phyloP scores from a whole-genome alignment of 192 early-diverging fungal species.

The Gamsiella multidivaricata region DNA sequence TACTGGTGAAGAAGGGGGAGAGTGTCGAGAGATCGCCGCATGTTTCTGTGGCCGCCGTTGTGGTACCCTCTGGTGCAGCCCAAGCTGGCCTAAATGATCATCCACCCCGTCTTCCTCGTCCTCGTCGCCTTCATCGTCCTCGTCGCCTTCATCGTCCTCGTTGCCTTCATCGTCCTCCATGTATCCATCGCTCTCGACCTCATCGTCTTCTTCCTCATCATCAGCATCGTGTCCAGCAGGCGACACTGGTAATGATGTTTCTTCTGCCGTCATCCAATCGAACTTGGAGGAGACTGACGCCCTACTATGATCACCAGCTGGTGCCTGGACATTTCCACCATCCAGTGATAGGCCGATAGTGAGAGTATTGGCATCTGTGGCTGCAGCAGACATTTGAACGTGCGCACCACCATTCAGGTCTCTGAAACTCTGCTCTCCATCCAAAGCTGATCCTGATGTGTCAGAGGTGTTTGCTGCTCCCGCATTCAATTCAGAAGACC shows the following conservation, averaged over 20 bases:
- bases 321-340: background rate
- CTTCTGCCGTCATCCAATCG: background rate
- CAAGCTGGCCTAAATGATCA: too few relatives aligned
- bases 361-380: background rate
- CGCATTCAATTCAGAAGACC: background rate
- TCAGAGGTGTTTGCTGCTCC: background rate
- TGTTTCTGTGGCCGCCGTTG: background rate
- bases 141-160: constrained; percentile 19
- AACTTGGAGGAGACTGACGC: background rate
- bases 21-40: too few relatives aligned
- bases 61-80: too few relatives aligned
- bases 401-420: too few relatives aligned
- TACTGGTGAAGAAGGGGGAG: background rate
- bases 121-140: background rate
- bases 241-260: constrained; percentile 1
- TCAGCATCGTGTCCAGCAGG: constrained; percentile 32
- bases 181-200: constrained; percentile 18
- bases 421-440: too few relatives aligned
- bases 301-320: background rate
- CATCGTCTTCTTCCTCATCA: constrained; percentile 21
- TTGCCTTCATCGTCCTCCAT: constrained; percentile 27
- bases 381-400: constrained; percentile 12
- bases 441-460: too few relatives aligned
- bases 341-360: constrained; percentile 28
- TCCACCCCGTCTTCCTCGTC: background rate